Evolutionary conservation across 2,329 filamentous ascomycete species (phyloP).

Genomic region (Rutstroemia sp.): DNA sequence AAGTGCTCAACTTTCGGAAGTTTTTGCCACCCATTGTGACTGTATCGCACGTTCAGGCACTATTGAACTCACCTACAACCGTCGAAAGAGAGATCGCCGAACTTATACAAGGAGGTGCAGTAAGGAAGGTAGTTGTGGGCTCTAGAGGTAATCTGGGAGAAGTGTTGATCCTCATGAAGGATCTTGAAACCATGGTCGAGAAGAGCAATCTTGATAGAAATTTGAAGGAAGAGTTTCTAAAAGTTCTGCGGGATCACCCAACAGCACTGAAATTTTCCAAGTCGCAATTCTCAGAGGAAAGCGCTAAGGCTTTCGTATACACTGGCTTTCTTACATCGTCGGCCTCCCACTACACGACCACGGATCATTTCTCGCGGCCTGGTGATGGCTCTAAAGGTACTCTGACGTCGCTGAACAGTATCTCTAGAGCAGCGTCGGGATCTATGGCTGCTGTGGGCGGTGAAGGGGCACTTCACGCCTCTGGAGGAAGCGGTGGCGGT

Average conservation of each 20-base stretch:
- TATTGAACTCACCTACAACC: constrained; percentile 54
- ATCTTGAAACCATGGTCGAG: constrained; percentile 45
- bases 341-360: constrained; percentile 31
- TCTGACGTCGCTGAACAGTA: constrained; percentile 52
- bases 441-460: constrained; percentile 64
- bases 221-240: constrained; percentile 44
- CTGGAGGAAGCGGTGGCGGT: constrained; percentile 43
- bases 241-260: constrained; percentile 44
- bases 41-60: constrained; percentile 56
- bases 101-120: constrained; percentile 46
- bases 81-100: constrained; percentile 62
- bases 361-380: constrained; percentile 36
- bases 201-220: constrained; percentile 33
- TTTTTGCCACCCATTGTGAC: constrained; percentile 58
- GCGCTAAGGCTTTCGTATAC: constrained; percentile 52
- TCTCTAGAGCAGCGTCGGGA: constrained; percentile 60
- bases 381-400: constrained; percentile 37
- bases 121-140: constrained; percentile 58
- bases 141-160: constrained; percentile 51
- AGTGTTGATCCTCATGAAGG: constrained; percentile 50
- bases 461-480: constrained; percentile 53
- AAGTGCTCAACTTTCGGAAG: constrained; percentile 54
- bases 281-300: constrained; percentile 34
- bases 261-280: constrained; percentile 36
- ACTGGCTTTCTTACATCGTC: constrained; percentile 59